Evolutionary conservation across 192 early-diverging fungal species (phyloP), one percentile per base, ranked within the genome.

Genomic region (Coemansia umbellata): DNA sequence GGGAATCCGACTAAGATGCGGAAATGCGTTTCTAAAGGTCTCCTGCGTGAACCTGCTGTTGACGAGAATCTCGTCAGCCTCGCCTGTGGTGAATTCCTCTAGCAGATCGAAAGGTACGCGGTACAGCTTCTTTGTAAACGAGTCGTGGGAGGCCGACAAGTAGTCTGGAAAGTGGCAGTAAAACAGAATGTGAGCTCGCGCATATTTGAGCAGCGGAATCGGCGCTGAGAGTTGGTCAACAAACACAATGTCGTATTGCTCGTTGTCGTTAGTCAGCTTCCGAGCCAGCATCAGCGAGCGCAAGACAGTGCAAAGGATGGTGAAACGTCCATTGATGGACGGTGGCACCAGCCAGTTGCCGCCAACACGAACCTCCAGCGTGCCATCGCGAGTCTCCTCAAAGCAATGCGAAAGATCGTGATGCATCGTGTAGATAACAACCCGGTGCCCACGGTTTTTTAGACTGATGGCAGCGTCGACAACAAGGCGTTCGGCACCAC

Each of bases 161-260:
- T 92, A 89, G 61, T 98, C 95, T 0, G 95, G 95, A 57, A 93
- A 95, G 51, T 98, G 95, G 63, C 95, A 94, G 65, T 98, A 98
- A 70, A 98, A 98, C 33, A 98, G 70, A 9, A 95, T 84, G 70
- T 88, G 70, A 15, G 84, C 76, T 21, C 83, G 79, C 31, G 84
- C 61, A 57, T 83, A 80, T 28, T 74, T 77, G 33, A 95, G 67
- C 11, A 95, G 37, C n/a, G 93, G 93, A 19, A 94, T 83, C 11
- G 84, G 82, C 6, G 87, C 85, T 18, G 91, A 89, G 19, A 95
- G 67, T 72, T 94, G 91, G 81, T 98, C 95, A 5, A 91, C 86
- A 49, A 98, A 79, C 9, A 90, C 50, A 3, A 91, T 80, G 55
- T 98, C 91, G 53, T 74, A 87, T 9, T 83, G 66, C 8, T 66